These are phyloP conservation scores for Lentinula guzmanii DNA, from an alignment of 768 basidiomycete species.

Conservation along the genomic window DNA sequence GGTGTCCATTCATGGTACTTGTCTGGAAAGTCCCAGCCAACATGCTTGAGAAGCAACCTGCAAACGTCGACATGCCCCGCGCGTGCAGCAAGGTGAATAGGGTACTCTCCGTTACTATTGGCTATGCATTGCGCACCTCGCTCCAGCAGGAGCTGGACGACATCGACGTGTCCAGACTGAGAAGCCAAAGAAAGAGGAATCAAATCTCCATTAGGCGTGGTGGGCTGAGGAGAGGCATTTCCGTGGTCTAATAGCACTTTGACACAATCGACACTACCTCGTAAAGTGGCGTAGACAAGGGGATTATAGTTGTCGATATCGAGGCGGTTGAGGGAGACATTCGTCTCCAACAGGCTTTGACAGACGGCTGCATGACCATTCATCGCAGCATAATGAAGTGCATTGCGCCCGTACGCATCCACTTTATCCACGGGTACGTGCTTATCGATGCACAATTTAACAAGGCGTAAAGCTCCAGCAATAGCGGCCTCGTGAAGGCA, in stretches of 20 bases:
- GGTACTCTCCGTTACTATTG: constrained; percentile 95
- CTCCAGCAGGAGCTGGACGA: constrained; percentile 71
- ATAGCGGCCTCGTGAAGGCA: constrained; percentile 93
- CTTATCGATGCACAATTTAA: constrained; percentile 72
- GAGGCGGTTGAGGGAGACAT: constrained; percentile 57
- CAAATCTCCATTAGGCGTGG: constrained; percentile 57
- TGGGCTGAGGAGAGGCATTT: constrained; percentile 57
- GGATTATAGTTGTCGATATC: constrained; percentile 95
- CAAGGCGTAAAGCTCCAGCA: constrained; percentile 71
- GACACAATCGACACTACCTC: constrained; percentile 80
- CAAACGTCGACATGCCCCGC: constrained; percentile 90
- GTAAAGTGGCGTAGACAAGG: constrained; percentile 88
- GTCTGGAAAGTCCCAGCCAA: constrained; percentile 83
- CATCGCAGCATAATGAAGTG: constrained; percentile 95
- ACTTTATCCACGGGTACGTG: constrained; percentile 64
- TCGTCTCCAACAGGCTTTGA: constrained; percentile 64
- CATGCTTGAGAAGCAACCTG: constrained; percentile 61
- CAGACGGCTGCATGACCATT: constrained; percentile 79
- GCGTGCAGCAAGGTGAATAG: constrained; percentile 91
- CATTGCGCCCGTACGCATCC: constrained; percentile 89
- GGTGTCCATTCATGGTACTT: constrained; percentile 99
- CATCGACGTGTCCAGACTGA: constrained; percentile 81
- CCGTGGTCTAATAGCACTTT: constrained; percentile 72
- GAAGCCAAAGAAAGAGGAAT: constrained; percentile 89
- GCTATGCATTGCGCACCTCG: constrained; percentile 74